Percentiles rank a stretch among this genome's conserved stretches.
Evolutionary conservation across 108 stramenopile species (phyloP).

Genomic region (Discostella pseudostelligera): DNA sequence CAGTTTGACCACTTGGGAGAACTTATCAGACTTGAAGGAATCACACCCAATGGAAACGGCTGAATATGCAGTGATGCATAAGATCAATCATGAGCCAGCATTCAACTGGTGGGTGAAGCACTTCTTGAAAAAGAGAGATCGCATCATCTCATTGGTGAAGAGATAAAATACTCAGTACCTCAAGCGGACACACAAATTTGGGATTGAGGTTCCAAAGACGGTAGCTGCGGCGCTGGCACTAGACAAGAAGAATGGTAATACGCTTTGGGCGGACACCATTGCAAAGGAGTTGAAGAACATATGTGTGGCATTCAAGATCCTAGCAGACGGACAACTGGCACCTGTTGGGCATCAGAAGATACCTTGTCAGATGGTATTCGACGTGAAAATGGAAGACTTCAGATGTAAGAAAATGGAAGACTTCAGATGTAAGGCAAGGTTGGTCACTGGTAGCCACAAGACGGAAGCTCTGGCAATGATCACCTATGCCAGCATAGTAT

Average conservation of each 20-base stretch:
- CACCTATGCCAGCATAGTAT: conserved; percentile 37
- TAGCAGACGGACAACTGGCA: conserved; percentile 15
- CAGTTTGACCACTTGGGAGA: conserved; percentile 25
- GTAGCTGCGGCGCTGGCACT: conserved; percentile 42
- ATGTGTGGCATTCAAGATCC: conserved; percentile 34
- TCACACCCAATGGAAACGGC: conserved; percentile 16
- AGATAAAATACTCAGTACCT: neutral
- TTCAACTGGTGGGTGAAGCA: conserved; percentile 26
- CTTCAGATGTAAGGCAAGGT: conserved; percentile 28
- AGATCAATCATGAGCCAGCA: conserved; percentile 20
- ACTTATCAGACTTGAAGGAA: conserved; percentile 22
- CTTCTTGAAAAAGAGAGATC: conserved; percentile 7
- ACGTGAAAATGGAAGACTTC: conserved; percentile 49
- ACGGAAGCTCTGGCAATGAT: conserved; percentile 13
- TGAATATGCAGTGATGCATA: conserved; percentile 10
- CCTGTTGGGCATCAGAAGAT: conserved; percentile 41
- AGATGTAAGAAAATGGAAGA: conserved; percentile 16
- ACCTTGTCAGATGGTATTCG: conserved; percentile 52
- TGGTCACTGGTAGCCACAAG: conserved; percentile 43
- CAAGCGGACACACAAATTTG: no score
- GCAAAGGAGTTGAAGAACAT: conserved; percentile 51
- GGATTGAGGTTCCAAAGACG: conserved; percentile 19
- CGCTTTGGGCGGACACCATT: conserved; percentile 46
- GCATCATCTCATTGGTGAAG: conserved; percentile 12
- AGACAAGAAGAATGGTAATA: conserved; percentile 39